phyloP scores from a whole-genome alignment of 2,329 filamentous ascomycete genomes.

The Penicillium sclerotiorum region DNA sequence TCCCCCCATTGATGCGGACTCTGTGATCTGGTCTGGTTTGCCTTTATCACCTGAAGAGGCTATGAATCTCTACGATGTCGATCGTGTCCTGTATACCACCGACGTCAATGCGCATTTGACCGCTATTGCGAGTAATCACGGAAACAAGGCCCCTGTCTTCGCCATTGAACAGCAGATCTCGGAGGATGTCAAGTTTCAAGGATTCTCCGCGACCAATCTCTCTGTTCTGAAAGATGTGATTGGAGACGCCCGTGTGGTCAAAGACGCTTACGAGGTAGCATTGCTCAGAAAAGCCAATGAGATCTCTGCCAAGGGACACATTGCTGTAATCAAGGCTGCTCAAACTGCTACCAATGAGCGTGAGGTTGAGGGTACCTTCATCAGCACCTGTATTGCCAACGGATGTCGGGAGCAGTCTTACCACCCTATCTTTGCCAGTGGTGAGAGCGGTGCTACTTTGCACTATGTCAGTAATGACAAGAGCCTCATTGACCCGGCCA shows the following conservation, averaged over 20 bases:
- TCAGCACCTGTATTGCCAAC: conserved; percentile 69
- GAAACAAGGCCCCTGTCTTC: conserved; percentile 61
- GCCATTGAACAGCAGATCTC: conserved; percentile 79
- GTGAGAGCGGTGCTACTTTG: conserved; percentile 78
- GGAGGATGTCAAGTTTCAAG: conserved; percentile 69
- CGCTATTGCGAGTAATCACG: conserved; percentile 42
- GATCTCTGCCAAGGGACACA: conserved; percentile 77
- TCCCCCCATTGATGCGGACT: conserved; percentile 81
- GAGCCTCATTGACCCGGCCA: conserved; percentile 58
- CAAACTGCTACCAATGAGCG: conserved; percentile 71
- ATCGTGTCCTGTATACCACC: conserved; percentile 71
- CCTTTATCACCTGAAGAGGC: conserved; percentile 78
- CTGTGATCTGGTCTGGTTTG: conserved; percentile 90
- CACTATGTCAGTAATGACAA: conserved; percentile 86
- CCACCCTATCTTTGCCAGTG: conserved; percentile 82
- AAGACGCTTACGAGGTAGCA: conserved; percentile 81
- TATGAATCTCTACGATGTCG: conserved; percentile 75
- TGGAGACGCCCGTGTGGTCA: conserved; percentile 77
- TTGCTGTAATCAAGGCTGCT: conserved; percentile 68
- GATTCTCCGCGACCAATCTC: conserved; percentile 67
- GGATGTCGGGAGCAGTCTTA: conserved; percentile 82
- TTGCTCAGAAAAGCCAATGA: conserved; percentile 79
- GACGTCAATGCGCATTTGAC: conserved; percentile 76
- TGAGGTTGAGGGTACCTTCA: conserved; percentile 78
- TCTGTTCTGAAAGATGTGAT: conserved; percentile 68